Evolutionary conservation across 768 basidiomycete genomes (phyloP).

Genomic region (Boletus rubroflammeus): DNA sequence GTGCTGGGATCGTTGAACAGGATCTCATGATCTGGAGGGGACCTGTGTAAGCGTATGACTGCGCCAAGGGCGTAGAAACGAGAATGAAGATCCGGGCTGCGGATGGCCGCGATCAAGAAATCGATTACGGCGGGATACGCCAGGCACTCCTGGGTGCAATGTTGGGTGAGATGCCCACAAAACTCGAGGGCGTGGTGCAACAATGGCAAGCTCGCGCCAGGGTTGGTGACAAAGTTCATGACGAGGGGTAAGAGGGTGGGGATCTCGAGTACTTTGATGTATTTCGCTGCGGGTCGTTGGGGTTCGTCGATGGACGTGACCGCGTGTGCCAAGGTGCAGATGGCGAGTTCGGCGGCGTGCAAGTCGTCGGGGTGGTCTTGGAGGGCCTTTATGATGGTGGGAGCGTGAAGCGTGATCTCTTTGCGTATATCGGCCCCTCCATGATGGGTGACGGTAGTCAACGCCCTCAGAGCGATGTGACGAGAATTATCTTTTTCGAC

Average conservation of each 20-base stretch:
- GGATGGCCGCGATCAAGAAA: constrained; percentile 54
- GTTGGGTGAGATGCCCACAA: constrained; percentile 40
- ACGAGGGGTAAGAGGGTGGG: constrained; percentile 41
- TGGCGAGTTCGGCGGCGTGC: constrained; percentile 45
- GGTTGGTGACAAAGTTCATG: constrained; percentile 42
- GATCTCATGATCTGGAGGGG: constrained; percentile 43
- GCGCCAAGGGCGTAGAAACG: constrained; percentile 52
- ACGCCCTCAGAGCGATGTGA: constrained; percentile 50
- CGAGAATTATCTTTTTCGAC: constrained; percentile 46
- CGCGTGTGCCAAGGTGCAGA: constrained; percentile 52
- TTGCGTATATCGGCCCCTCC: constrained; percentile 48
- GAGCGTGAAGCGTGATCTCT: constrained; percentile 46
- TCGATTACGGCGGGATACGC: constrained; percentile 41
- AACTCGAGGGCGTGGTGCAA: constrained; percentile 53
- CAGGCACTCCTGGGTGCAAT: constrained; percentile 44
- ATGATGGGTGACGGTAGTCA: constrained; percentile 60
- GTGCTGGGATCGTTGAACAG: constrained; percentile 46
- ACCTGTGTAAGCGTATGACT: constrained; percentile 47
- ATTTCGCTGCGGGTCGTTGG: constrained; percentile 34
- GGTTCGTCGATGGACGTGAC: constrained; percentile 42
- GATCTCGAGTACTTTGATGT: constrained; percentile 42
- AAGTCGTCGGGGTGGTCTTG: constrained; percentile 50
- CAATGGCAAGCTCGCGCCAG: constrained; percentile 38
- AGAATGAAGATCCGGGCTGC: constrained; percentile 50
- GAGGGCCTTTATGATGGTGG: constrained; percentile 43